Evolutionary conservation across 2,329 filamentous ascomycete species (phyloP).

Genomic region (Rhexocercosporidium sp.): DNA sequence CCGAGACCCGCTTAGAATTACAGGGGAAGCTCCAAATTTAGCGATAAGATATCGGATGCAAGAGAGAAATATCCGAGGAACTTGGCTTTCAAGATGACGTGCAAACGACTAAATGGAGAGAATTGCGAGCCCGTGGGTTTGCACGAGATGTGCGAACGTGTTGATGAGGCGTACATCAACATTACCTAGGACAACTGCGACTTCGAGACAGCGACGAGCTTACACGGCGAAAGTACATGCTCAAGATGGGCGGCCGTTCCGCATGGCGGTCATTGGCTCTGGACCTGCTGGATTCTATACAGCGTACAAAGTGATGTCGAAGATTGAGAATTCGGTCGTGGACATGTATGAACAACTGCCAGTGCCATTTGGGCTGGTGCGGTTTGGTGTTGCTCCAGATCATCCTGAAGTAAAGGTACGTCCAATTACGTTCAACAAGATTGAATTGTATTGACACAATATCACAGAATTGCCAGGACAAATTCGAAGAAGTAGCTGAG

Average conservation of each 20-base stretch:
- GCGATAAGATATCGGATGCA: constrained; percentile 27
- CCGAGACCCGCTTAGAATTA: constrained; percentile 7
- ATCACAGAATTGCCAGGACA: constrained; percentile 87
- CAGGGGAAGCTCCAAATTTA: constrained; percentile 13
- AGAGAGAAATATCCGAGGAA: background rate
- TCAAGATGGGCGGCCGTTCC: constrained; percentile 59
- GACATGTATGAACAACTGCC: constrained; percentile 98
- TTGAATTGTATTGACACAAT: background rate
- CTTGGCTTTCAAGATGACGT: constrained; percentile 25
- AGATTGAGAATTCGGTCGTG: constrained; percentile 71
- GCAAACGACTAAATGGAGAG: constrained; percentile 32
- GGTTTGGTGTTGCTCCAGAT: constrained; percentile 96
- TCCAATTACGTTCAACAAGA: background rate
- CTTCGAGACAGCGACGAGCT: constrained; percentile 26
- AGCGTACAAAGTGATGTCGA: constrained; percentile 81
- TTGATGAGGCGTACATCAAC: constrained; percentile 9
- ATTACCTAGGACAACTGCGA: background rate
- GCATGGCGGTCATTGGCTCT: constrained; percentile 88
- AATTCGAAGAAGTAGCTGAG: constrained; percentile 85
- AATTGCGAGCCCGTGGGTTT: constrained; percentile 36
- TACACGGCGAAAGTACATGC: constrained; percentile 35
- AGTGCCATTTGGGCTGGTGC: constrained; percentile 88
- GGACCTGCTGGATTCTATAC: constrained; percentile 97
- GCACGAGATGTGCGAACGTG: constrained; percentile 34
- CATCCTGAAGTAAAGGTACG: constrained; percentile 95